A percentile compares a stretch with the other conserved stretches of the same genome.
Conservation (phyloP, 305 asterid genomes). For the Caryopteris hybrid region DNA sequence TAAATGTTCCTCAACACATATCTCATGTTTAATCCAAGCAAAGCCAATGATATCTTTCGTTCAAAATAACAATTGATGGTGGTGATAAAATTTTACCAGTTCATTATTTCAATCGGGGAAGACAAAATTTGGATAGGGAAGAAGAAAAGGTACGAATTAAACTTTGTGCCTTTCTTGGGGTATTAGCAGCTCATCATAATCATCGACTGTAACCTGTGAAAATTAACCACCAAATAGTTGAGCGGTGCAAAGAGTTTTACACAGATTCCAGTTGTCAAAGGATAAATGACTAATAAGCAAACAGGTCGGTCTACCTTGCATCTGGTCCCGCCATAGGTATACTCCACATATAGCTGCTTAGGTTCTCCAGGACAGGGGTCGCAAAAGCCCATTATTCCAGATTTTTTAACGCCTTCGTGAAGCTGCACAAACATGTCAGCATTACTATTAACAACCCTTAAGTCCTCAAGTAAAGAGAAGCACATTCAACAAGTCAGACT, state of each 20-base stretch:
- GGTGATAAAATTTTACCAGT: too few relatives aligned
- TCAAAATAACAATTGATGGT: too few relatives aligned
- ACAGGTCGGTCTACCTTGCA: constrained; percentile 51
- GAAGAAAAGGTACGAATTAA: too few relatives aligned
- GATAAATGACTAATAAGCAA: not conserved
- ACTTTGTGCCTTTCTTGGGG: constrained; percentile 73
- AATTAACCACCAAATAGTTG: not conserved
- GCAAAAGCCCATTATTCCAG: constrained; percentile 97
- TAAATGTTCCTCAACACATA: too few relatives aligned
- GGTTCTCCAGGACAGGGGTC: constrained; percentile 94
- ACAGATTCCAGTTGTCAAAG: too few relatives aligned
- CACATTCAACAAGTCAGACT: not conserved
- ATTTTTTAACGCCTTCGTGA: constrained; percentile 85
- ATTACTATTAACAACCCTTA: not conserved
- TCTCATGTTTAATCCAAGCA: too few relatives aligned
- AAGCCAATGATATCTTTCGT: too few relatives aligned
- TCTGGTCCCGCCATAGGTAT: constrained; percentile 43
- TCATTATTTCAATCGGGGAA: too few relatives aligned
- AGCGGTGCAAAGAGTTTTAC: too few relatives aligned
- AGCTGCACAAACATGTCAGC: constrained; percentile 47
- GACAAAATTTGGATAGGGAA: too few relatives aligned
- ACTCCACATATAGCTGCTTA: constrained; percentile 73
- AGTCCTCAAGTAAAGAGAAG: too few relatives aligned
- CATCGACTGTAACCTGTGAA: constrained; percentile 71
- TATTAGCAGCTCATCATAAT: constrained; percentile 57